Conservation (phyloP, 1,284 basidiomycete genomes). For the Cryptococcus sp. region DNA sequence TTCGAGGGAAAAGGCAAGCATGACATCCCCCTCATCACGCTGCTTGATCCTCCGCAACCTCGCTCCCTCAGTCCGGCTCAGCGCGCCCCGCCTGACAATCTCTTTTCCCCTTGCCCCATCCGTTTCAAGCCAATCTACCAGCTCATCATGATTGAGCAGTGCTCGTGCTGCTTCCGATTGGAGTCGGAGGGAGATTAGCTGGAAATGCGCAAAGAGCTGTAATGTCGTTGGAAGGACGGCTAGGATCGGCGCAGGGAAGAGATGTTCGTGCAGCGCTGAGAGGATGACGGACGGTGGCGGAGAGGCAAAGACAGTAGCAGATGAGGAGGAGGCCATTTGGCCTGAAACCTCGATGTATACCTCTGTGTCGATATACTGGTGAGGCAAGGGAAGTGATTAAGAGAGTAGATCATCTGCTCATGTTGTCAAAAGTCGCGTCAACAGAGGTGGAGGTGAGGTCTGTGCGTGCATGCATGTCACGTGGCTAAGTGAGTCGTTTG, state of each 20-base stretch:
- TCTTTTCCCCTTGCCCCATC: slow-evolving; percentile 5
- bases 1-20: slow-evolving; percentile 27
- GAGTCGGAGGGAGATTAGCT: slow-evolving; percentile 23
- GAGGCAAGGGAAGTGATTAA: no score
- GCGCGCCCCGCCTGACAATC: slow-evolving; percentile 10
- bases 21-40: slow-evolving; percentile 13
- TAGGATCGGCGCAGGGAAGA: slow-evolving; percentile 24
- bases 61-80: slow-evolving; percentile 17
- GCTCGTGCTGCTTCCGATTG: slow-evolving; percentile 21
- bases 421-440: no score
- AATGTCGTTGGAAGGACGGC: slow-evolving; percentile 26
- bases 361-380: no score
- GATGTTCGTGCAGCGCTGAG: slow-evolving; percentile 17
- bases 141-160: slow-evolving; percentile 10
- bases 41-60: slow-evolving; percentile 8
- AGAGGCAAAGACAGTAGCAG: not conserved
- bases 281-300: slow-evolving; percentile 14
- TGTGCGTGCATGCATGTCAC: no score
- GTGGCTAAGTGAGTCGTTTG: not conserved
- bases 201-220: slow-evolving; percentile 37
- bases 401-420: no score
- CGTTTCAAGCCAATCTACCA: slow-evolving; percentile 7
- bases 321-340: no score
- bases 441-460: no score
- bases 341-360: no score